Evolutionary conservation across 352 stramenopile species (phyloP), one percentile per base, ranked within the genome.

Genomic region (Phytophthora macrochlamydospora): DNA sequence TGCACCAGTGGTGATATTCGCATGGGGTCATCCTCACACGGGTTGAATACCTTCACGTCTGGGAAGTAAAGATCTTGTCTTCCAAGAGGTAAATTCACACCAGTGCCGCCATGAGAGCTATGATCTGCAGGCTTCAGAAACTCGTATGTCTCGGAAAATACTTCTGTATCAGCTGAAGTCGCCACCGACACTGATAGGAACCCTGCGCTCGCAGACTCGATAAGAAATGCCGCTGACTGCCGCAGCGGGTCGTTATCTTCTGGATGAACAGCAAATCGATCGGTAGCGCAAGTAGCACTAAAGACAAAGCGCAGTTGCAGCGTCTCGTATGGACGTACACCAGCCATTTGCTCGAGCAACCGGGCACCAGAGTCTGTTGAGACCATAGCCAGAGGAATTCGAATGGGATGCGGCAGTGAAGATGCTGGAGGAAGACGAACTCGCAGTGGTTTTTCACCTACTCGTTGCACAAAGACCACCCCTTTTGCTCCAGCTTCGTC

Each of bases 321-420:
- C 9, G 32, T 67, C 49, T 85, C 64, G 14, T 48, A 56, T 8
- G 70, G 70, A 6, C 71, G 75, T 0, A 70, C 68, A 30, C 40
- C 57, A 33, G 43, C 56, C 64, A 90, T 71, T 48, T 71, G 66
- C 37, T 84, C 71, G 4, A 87, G 46, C 11, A 88, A 72, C 5
- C 70, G 75, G 12, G 65, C 67, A 38, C 85, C 85, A 18, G 85
- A 87, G 61, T 87, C 76, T 24, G 59, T 73, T n/a, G 83, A 83
- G 38, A 92, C 67, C 83, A 92, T 92, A 29, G 87, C 81, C 32
- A 94, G 59, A 2, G 83, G 80, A 14, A 91, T 67, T 3, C 51
- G 48, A 29, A 91, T 81, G 7, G 75, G 60, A 37, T 75, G 76
- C 12, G 78, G 79, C 1, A 89, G 59, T 13, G 83, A 74, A 2